Conservation (phyloP, 208 protist genomes). For the Acanthamoeba rhysodes region DNA sequence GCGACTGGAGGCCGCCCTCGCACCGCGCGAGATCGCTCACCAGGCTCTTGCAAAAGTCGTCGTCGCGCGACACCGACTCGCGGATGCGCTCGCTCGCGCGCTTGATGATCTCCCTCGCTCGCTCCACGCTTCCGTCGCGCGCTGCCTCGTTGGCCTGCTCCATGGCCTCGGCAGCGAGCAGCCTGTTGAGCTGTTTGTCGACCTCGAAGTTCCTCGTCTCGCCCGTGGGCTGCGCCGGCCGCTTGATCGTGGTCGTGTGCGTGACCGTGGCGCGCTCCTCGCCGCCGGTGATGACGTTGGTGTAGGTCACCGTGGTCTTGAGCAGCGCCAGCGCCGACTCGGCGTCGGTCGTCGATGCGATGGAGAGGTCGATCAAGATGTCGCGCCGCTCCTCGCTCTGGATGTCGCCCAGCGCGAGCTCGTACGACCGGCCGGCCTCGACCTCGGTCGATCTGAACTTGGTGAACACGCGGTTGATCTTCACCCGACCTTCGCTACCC, state of each 20-base stretch:
- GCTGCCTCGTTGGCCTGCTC: background rate
- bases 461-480: background rate
- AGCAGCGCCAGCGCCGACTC: background rate
- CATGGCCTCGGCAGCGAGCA: constrained; percentile 5
- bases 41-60: background rate
- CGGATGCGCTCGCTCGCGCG: background rate
- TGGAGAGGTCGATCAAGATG: background rate
- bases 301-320: background rate
- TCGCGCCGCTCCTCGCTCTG: constrained; percentile 40
- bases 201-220: background rate
- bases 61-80: background rate
- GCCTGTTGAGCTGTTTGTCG: background rate
- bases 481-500: too few relatives aligned
- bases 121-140: background rate
- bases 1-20: background rate
- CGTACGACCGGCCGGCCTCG: background rate
- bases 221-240: background rate
- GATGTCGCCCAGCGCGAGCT: constrained; percentile 33
- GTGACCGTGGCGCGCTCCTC: background rate
- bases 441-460: background rate
- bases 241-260: background rate
- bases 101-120: background rate
- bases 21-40: background rate
- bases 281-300: background rate
- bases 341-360: background rate